Conservation (phyloP, 495 filamentous ascomycete genomes). For the Evernia prunastri region DNA sequence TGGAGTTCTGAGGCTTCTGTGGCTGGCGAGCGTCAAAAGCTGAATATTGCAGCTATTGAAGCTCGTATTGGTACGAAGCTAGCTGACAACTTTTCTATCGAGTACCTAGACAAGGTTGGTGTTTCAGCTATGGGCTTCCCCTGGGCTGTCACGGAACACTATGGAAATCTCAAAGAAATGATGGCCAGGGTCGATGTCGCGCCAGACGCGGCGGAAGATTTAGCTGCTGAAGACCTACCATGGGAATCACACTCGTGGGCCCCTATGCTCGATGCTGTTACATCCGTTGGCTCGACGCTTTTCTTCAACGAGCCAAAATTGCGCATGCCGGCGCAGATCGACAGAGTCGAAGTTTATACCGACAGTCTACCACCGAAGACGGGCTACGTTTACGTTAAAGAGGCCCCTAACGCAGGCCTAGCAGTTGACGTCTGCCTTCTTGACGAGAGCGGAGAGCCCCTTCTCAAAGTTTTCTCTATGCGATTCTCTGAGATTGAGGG, state of each 20-base stretch:
- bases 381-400: slow-evolving; percentile 23
- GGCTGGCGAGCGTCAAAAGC: no score
- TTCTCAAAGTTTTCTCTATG: slow-evolving; percentile 28
- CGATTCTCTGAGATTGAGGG: slow-evolving; percentile 39
- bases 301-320: slow-evolving; percentile 37
- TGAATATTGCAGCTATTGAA: no score
- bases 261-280: slow-evolving; percentile 41
- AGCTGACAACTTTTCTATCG: slow-evolving; percentile 33
- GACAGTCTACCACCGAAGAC: no score
- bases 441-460: slow-evolving; percentile 3
- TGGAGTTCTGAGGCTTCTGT: no score
- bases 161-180: slow-evolving; percentile 37
- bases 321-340: slow-evolving; percentile 38
- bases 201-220: slow-evolving; percentile 18
- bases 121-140: slow-evolving; percentile 42
- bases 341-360: slow-evolving; percentile 22
- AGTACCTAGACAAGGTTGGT: slow-evolving; percentile 39
- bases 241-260: slow-evolving; percentile 41
- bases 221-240: slow-evolving; percentile 14
- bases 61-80: no score
- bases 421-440: no score
- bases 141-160: slow-evolving; percentile 39
- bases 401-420: no score
- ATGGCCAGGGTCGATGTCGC: slow-evolving; percentile 35
- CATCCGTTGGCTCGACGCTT: slow-evolving; percentile 41